Percentiles rank a stretch among this genome's conserved stretches.
phyloP scores from a whole-genome alignment of 352 stramenopile genomes.

The Elongisporangium anandrum region DNA sequence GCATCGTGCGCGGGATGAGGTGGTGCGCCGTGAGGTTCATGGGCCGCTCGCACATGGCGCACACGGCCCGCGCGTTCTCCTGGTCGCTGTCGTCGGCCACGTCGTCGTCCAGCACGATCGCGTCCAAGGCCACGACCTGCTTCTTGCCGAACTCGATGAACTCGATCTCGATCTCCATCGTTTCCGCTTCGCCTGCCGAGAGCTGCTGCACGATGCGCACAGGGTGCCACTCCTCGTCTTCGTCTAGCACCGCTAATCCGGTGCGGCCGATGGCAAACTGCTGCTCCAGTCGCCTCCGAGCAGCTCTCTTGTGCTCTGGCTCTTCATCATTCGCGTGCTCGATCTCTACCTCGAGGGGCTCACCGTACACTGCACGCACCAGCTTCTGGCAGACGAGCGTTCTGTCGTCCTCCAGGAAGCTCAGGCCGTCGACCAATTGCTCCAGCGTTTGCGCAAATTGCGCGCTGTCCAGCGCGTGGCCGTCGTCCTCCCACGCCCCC shows the following conservation, averaged over 20 bases:
- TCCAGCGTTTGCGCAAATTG: constrained; percentile 39
- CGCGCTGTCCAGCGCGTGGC: constrained; percentile 12
- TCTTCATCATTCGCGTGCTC: constrained; percentile 18
- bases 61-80: constrained; percentile 53
- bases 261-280: constrained; percentile 58
- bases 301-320: constrained; percentile 3
- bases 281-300: constrained; percentile 16
- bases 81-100: constrained; percentile 52
- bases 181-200: constrained; percentile 6
- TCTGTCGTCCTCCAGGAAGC: constrained; percentile 26
- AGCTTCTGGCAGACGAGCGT: constrained; percentile 13
- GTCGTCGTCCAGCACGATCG: constrained; percentile 72
- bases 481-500: constrained; percentile 34
- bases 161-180: constrained; percentile 49
- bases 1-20: constrained; percentile 86
- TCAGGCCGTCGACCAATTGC: constrained; percentile 11
- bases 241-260: constrained; percentile 59
- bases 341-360: constrained; percentile 7
- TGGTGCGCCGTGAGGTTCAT: constrained; percentile 93
- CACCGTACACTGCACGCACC: constrained; percentile 7
- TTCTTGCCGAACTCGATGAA: constrained; percentile 82
- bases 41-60: constrained; percentile 88
- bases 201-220: constrained; percentile 50
- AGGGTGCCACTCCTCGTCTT: constrained; percentile 74
- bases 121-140: constrained; percentile 41